phyloP scores from a whole-genome alignment of 768 basidiomycete genomes.

The Agrocybe pediades region DNA sequence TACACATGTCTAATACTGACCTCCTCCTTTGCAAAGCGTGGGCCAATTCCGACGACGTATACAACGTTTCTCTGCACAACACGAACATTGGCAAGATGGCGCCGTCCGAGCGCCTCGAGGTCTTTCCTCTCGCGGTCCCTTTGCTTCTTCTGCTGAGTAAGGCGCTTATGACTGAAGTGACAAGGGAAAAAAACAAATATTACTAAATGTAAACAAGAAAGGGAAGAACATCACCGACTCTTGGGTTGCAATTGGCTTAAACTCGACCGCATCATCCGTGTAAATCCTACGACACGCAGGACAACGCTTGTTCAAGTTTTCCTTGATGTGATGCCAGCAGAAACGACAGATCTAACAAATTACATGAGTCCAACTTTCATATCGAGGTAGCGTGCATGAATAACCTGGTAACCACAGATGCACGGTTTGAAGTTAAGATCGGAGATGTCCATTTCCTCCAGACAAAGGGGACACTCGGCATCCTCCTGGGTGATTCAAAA shows the following conservation, averaged over 20 bases:
- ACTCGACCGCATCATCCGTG: conserved; percentile 90
- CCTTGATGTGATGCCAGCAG: conserved; percentile 98
- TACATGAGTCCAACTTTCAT: conserved; percentile 2
- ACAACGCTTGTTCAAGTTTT: conserved; percentile 93
- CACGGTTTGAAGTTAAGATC: conserved; percentile 99
- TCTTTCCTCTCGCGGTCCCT: conserved; percentile 96
- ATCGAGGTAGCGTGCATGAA: conserved; percentile 4
- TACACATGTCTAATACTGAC: conserved; percentile 47
- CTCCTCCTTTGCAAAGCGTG: conserved; percentile 95
- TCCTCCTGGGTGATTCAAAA: conserved; percentile 70
- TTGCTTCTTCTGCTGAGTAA: conserved; percentile 94
- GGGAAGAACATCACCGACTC: conserved; percentile 63
- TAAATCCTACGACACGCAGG: conserved; percentile 95
- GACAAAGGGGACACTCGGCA: conserved; percentile 95
- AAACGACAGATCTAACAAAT: conserved; percentile 88
- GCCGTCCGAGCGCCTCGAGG: conserved; percentile 80
- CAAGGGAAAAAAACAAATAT: conserved; percentile 15
- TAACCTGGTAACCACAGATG: conserved; percentile 96
- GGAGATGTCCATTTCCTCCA: conserved; percentile 98
- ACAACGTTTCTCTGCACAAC: conserved; percentile 97
- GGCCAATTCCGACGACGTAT: conserved; percentile 94
- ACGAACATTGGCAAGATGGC: conserved; percentile 88
- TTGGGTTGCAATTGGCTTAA: conserved; percentile 92
- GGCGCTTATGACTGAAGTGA: conserved; percentile 79
- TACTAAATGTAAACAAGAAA: conserved; percentile 4